A percentile compares a stretch with the other conserved stretches of the same genome.
These are phyloP conservation scores for Nephelium lappaceum DNA, from an alignment of 345 rosid genomes.

Conservation along the genomic window DNA sequence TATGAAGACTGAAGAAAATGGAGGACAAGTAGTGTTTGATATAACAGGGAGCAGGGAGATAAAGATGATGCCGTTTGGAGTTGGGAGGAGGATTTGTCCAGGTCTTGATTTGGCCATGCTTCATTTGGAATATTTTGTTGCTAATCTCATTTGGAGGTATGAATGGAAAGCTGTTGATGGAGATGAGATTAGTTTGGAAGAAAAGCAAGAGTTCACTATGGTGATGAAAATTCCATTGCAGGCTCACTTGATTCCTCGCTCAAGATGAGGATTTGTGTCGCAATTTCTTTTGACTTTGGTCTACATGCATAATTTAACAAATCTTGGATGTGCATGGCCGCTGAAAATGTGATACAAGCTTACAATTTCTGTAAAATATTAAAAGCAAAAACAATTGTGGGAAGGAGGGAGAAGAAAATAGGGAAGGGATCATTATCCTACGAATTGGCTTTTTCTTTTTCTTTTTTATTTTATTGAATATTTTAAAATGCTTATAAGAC, in stretches of 20 bases:
- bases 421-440: too few relatives aligned
- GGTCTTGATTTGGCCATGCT: slow-evolving; percentile 12
- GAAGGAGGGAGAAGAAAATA: too few relatives aligned
- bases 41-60: slow-evolving; percentile 15
- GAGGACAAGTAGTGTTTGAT: not conserved
- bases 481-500: too few relatives aligned
- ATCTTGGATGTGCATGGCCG: too few relatives aligned
- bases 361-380: too few relatives aligned
- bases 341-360: too few relatives aligned
- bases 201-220: slow-evolving; percentile 1
- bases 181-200: slow-evolving; percentile 9
- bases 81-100: slow-evolving; percentile 23
- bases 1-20: not conserved
- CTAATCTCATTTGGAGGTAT: not conserved
- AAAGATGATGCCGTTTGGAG: slow-evolving; percentile 26
- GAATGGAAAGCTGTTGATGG: slow-evolving; percentile 13
- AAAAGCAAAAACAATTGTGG: too few relatives aligned
- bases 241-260: not conserved
- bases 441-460: too few relatives aligned
- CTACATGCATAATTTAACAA: too few relatives aligned
- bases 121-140: slow-evolving; percentile 19
- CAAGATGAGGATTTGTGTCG: not conserved
- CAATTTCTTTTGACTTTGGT: too few relatives aligned
- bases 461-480: too few relatives aligned
- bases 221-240: slow-evolving; percentile 8